phyloP scores from a whole-genome alignment of 768 basidiomycete genomes.

The Strobilomyces dryophilus region DNA sequence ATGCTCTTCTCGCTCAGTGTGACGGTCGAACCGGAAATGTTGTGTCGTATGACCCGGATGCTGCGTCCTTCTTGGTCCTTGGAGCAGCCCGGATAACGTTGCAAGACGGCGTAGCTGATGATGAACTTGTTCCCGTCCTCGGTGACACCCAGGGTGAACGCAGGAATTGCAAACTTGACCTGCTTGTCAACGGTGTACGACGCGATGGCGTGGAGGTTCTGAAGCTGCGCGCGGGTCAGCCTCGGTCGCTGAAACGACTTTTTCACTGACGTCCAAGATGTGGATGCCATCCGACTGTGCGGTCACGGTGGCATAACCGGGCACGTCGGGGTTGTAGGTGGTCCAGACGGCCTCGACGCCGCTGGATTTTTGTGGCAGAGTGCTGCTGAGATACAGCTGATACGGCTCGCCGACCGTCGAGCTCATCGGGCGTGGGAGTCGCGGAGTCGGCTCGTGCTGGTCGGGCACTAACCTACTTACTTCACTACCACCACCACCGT shows the following conservation, averaged over 20 bases:
- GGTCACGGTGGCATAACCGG: conserved; percentile 62
- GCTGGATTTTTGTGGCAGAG: conserved; percentile 5
- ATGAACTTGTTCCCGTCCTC: conserved; percentile 35
- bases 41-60: conserved; percentile 62
- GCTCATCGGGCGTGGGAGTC: conserved; percentile 29
- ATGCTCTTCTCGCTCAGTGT: conserved; percentile 38
- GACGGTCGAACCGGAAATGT: conserved; percentile 34
- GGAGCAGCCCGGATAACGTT: conserved; percentile 42
- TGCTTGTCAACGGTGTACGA: conserved; percentile 72
- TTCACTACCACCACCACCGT: conserved; percentile 1
- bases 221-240: conserved; percentile 41
- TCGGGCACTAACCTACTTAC: neutral
- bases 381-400: conserved; percentile 25
- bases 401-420: conserved; percentile 31
- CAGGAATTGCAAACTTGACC: conserved; percentile 55
- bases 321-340: conserved; percentile 25
- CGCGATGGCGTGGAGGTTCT: conserved; percentile 58
- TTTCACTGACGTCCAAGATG: conserved; percentile 58
- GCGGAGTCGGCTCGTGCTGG: neutral
- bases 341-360: conserved; percentile 15
- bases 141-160: conserved; percentile 40
- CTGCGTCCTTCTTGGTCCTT: conserved; percentile 42
- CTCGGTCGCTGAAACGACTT: neutral
- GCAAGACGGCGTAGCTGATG: conserved; percentile 54
- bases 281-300: conserved; percentile 75